Evolutionary conservation across 129 eudicot species (phyloP).

Genomic region (Chrysanthemum makinoi): DNA sequence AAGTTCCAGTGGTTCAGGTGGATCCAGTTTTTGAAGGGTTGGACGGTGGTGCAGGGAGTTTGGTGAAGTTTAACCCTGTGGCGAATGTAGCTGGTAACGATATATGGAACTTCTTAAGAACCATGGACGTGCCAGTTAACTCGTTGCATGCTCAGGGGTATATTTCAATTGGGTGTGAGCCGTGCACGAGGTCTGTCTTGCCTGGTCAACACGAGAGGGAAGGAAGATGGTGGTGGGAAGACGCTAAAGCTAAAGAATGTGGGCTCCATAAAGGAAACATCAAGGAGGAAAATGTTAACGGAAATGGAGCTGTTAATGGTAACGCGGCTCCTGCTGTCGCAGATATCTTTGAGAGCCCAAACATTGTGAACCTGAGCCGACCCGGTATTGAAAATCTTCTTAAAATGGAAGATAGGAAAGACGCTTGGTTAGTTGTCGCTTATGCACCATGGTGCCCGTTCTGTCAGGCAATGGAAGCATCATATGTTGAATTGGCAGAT

Average conservation of each 20-base stretch:
- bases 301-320: constrained; percentile 39
- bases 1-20: constrained; percentile 91
- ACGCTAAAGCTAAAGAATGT: constrained; percentile 96
- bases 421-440: constrained; percentile 89
- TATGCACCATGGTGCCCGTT: constrained; percentile 98
- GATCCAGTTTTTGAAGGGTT: constrained; percentile 88
- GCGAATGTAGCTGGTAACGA: constrained; percentile 72
- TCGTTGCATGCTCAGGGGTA: constrained; percentile 84
- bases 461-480: constrained; percentile 96
- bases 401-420: constrained; percentile 64
- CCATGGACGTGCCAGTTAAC: constrained; percentile 96
- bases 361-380: constrained; percentile 59
- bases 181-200: constrained; percentile 92
- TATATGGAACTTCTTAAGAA: constrained; percentile 75
- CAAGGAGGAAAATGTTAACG: constrained; percentile 56
- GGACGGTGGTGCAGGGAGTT: constrained; percentile 85
- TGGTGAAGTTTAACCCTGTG: constrained; percentile 93
- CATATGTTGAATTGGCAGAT: constrained; percentile 79
- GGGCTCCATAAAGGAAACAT: constrained; percentile 95
- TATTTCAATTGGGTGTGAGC: constrained; percentile 95
- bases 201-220: constrained; percentile 98
- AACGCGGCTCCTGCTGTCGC: constrained; percentile 40
- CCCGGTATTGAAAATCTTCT: constrained; percentile 81
- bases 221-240: constrained; percentile 99
- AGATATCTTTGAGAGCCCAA: constrained; percentile 59